Percentiles rank a stretch among this genome's conserved stretches.
phyloP scores from a whole-genome alignment of 768 basidiomycete species.

The Sporobolomyces pararoseus region DNA sequence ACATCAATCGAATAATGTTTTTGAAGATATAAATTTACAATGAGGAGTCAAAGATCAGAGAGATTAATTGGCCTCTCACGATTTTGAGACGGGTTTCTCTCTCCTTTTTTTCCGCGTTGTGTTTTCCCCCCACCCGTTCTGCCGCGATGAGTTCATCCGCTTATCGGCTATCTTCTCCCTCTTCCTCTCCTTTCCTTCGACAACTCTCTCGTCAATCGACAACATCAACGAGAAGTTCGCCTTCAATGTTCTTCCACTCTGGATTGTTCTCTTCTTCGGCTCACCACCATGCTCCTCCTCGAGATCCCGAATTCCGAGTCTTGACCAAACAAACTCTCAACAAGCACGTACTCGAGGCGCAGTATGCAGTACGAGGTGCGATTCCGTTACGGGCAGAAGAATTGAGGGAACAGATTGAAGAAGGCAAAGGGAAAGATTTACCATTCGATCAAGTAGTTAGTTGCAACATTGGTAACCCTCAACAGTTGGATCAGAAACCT shows the following conservation, averaged over 20 bases:
- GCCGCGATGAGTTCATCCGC: conserved; percentile 6
- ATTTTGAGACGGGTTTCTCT: no score
- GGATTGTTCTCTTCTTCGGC: conserved; percentile 18
- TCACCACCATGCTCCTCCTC: conserved; percentile 11
- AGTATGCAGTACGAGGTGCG: conserved; percentile 96
- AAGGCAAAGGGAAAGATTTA: conserved; percentile 54
- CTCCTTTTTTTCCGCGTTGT: neutral
- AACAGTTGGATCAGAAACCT: conserved; percentile 90
- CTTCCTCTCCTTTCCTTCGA: neutral
- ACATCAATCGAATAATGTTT: no score
- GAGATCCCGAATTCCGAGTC: conserved; percentile 25
- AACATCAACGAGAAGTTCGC: neutral
- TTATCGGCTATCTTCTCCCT: conserved; percentile 7
- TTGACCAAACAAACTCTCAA: conserved; percentile 52
- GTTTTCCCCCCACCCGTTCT: neutral
- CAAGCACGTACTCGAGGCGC: conserved; percentile 74
- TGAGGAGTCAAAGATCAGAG: neutral
- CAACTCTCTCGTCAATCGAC: neutral
- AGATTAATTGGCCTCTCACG: neutral
- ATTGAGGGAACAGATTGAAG: conserved; percentile 64
- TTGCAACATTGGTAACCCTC: conserved; percentile 97
- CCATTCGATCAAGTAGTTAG: conserved; percentile 86
- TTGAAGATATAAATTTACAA: no score
- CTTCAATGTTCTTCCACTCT: conserved; percentile 15
- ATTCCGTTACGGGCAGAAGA: conserved; percentile 90